Percentiles rank a stretch among this genome's conserved stretches.
Evolutionary conservation across 2,329 filamentous ascomycete genomes (phyloP).

Genomic region (Ophiostoma perfectum): DNA sequence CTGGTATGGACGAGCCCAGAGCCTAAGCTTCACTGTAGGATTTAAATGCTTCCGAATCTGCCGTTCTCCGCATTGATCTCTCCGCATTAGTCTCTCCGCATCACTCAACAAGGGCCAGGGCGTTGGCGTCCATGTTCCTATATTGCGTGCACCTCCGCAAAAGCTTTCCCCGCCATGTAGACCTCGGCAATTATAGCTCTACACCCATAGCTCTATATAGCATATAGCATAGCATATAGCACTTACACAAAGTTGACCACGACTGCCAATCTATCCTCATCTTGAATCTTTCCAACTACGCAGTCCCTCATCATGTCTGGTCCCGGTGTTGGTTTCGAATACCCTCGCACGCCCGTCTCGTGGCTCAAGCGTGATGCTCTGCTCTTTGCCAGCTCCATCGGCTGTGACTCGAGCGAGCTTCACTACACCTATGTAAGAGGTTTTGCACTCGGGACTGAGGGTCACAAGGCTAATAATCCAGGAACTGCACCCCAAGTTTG

Average conservation of each 20-base stretch:
- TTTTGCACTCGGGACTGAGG: too few species aligned
- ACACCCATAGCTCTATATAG: not conserved
- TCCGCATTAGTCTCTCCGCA: not conserved
- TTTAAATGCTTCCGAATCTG: constrained; percentile 4
- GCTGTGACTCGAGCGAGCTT: constrained; percentile 75
- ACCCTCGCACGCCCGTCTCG: constrained; percentile 66
- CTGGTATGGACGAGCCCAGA: too few species aligned
- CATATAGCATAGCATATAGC: not conserved
- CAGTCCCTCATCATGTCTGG: constrained; percentile 38
- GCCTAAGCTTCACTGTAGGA: too few species aligned
- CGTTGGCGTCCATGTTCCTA: not conserved
- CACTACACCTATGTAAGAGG: constrained; percentile 78
- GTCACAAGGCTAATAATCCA: constrained; percentile 33
- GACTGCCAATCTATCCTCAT: not conserved
- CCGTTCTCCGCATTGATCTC: constrained; percentile 9
- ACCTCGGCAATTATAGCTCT: constrained; percentile 21
- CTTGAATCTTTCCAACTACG: not conserved
- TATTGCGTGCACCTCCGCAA: constrained; percentile 6
- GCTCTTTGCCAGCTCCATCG: constrained; percentile 87
- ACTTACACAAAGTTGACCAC: not conserved
- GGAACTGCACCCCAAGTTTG: constrained; percentile 83
- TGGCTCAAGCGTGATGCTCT: constrained; percentile 86
- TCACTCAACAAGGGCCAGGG: not conserved
- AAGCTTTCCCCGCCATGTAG: constrained; percentile 19
- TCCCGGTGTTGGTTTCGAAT: constrained; percentile 69